A percentile compares a stretch with the other conserved stretches of the same genome.
phyloP scores from a whole-genome alignment of 2,329 filamentous ascomycete species.

The Rutstroemia sp. region DNA sequence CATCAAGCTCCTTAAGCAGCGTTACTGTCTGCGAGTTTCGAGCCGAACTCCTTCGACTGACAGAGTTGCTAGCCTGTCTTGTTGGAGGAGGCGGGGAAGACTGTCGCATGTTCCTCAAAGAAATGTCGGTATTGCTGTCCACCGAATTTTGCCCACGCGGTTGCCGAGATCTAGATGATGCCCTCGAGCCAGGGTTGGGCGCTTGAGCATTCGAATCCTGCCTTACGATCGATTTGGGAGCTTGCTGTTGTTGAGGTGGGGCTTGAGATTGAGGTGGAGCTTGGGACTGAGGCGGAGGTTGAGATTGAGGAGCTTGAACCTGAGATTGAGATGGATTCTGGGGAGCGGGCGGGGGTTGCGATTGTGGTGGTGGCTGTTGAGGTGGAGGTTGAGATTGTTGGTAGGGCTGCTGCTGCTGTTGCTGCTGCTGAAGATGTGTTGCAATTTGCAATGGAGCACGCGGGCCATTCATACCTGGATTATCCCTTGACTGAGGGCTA shows the following conservation, averaged over 20 bases:
- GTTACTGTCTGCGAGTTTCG: conserved; percentile 55
- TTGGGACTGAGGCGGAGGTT: neutral
- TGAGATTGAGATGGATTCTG: too few species aligned
- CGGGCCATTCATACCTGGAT: conserved; percentile 49
- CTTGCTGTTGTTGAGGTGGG: conserved; percentile 44
- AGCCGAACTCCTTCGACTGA: conserved; percentile 52
- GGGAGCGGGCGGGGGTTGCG: neutral
- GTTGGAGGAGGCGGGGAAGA: conserved; percentile 52
- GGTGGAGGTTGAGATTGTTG: neutral
- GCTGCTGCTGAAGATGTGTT: neutral
- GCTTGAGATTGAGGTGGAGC: conserved; percentile 23
- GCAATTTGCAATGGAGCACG: conserved; percentile 52
- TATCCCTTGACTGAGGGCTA: conserved; percentile 40
- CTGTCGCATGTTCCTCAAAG: conserved; percentile 40
- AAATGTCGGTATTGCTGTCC: conserved; percentile 56
- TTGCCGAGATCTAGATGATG: conserved; percentile 44
- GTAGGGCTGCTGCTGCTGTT: neutral
- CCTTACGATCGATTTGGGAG: conserved; percentile 26
- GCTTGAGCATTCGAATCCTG: conserved; percentile 23
- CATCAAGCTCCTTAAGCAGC: conserved; percentile 79
- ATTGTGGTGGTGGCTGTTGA: neutral
- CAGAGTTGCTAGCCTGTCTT: conserved; percentile 50
- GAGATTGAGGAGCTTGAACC: neutral
- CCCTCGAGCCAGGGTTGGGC: conserved; percentile 26
- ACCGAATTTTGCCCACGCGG: conserved; percentile 56